phyloP scores from a whole-genome alignment of 1,284 basidiomycete species.

The Malassezia globosa region DNA sequence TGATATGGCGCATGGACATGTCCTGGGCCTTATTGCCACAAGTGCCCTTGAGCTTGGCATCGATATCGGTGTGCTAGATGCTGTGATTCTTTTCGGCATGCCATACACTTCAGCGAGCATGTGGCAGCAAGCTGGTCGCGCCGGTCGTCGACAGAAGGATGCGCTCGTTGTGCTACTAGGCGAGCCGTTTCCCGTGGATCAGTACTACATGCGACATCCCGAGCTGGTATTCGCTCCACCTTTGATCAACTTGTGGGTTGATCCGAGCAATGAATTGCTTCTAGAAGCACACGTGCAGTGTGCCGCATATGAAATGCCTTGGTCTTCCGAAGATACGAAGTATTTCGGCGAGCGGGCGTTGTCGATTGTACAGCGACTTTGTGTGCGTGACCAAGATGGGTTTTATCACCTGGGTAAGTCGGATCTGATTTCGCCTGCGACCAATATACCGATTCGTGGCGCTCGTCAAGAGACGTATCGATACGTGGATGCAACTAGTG shows the following conservation, averaged over 20 bases:
- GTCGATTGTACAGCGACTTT: constrained; percentile 54
- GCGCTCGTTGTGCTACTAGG: constrained; percentile 68
- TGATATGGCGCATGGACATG: constrained; percentile 70
- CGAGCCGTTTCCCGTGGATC: constrained; percentile 63
- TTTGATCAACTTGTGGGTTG: constrained; percentile 59
- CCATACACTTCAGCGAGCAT: constrained; percentile 56
- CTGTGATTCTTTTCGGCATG: constrained; percentile 79
- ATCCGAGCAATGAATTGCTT: constrained; percentile 64
- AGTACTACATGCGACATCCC: constrained; percentile 64
- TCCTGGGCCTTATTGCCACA: constrained; percentile 75
- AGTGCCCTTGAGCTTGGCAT: constrained; percentile 83
- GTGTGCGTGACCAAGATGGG: constrained; percentile 55
- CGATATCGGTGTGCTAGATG: constrained; percentile 76
- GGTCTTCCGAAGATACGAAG: constrained; percentile 55
- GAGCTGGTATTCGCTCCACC: constrained; percentile 46
- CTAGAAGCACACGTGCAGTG: constrained; percentile 79
- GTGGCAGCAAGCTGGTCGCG: constrained; percentile 78
- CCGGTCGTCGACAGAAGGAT: constrained; percentile 69
- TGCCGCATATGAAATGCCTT: constrained; percentile 73
- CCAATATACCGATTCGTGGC: constrained; percentile 63
- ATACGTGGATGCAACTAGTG: constrained; percentile 58
- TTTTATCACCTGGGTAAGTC: constrained; percentile 70
- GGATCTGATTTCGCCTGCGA: constrained; percentile 60
- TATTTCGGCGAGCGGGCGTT: constrained; percentile 60
- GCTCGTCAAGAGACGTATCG: constrained; percentile 67